Base-by-base conservation (phyloP, 768 basidiomycete genomes). In the Pisolithus microcarpus region DNA sequence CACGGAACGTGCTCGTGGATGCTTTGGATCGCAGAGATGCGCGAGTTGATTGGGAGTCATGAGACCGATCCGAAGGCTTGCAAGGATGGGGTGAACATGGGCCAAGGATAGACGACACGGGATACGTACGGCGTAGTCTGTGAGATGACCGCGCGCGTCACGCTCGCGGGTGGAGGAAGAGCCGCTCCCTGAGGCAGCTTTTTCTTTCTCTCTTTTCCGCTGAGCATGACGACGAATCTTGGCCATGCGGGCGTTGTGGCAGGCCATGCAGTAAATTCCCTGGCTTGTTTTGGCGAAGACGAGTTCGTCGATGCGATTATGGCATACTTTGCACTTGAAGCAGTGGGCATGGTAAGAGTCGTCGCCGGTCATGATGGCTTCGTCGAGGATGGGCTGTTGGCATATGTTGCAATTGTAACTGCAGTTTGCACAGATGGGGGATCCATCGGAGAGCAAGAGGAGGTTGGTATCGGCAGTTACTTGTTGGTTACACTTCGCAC, bases 351-450 rank as follows among this genome's bases (percentile, higher is more conserved):
- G 96, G 61, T 98, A 99, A 0, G 92, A 91, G 65, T 98, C 96
- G 68, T 99, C 93, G 53, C 92, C 96, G 7, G 96, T 95, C 91
- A 99, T 97, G 67, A 98, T 97, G 9, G 96, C 96, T 64, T 99
- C 96, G 72, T 99, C 94, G 50, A 94, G 85, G 57, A 99, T 99
- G 42, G 93, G 90, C 51, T 82, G 82, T 43, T 84, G 84, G 72
- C 96, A 99, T 51, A 97, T 86, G 63, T 87, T 95, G 76, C 96
- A 99, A 60, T 85, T 85, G 73, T 95, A 95, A 4, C 91, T 91
- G 73, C 92, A 95, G 60, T 87, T 84, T 39, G 87, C 83, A 63
- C 90, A 94, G 46, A 99, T 93, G 37, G 96, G 96, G n/a, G 87
- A 91, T 21, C 96, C 96, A 69, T 99, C 95, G 30, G 93, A 94